Base-by-base conservation (phyloP, 1,284 basidiomycete genomes). In the Schizophyllum amplum region DNA sequence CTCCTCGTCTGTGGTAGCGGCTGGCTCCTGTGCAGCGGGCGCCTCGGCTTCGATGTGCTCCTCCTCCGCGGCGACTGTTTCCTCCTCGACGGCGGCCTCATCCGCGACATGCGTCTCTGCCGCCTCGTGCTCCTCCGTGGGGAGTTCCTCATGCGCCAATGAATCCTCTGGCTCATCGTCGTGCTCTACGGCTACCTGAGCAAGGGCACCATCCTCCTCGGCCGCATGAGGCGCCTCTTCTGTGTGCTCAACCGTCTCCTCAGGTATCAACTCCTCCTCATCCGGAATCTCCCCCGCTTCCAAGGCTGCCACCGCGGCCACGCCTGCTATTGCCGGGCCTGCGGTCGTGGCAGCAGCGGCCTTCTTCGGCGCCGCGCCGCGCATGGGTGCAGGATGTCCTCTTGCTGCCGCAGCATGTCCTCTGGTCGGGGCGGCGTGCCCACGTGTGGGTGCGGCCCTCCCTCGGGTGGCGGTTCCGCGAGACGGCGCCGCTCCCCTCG, bases 381-480 rank as follows among this genome's bases (percentile, higher is more conserved):
- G 33, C 60, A n/a, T 55, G 56, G 23, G 48, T 55, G 2, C 58
- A 57, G 15, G 60, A 48, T 24, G 24, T 23, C 62, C 48, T 46
- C 59, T 67, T 26, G 49, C 55, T 15, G 54, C 49, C 13, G 60
- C 53, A 47, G 21, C 42, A 57, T 61, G 24, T 51, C 33, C 55
- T 27, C 60, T 50, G 27, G 62, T 60, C 17, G 65, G 27, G 15
- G 63, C 53, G 5, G 63, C 55, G 23, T 61, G 59, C 5, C 55
- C 52, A 53, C 61, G 63, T 9, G 64, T 53, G 0, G 62, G 51
- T 6, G 62, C 33, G 24, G 63, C 65, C 47, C 63, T 61, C 15
- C 60, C 68, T 9, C 64, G 49, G 24, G 60, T 55, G 25, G 60
- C 63, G 6, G 63, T 59, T 13, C 66, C 69, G 46, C 60, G 71